These are phyloP conservation scores for Sphagnum contortum DNA, from an alignment of 225 moss, liverwort and hornwort genomes.

Conservation along the genomic window DNA sequence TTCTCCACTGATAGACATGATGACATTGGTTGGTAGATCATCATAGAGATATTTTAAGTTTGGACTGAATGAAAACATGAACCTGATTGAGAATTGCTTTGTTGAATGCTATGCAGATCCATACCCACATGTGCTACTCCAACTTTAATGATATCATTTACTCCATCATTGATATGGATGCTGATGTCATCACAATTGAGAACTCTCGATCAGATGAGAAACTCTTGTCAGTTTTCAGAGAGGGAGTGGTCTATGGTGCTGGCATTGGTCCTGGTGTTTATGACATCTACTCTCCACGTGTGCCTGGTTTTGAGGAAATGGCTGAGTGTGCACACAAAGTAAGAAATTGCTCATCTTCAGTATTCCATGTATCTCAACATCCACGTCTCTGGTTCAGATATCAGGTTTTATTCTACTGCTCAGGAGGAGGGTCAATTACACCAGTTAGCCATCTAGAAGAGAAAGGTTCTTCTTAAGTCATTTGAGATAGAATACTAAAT, in stretches of 20 bases:
- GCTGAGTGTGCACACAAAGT: slow-evolving; percentile 59
- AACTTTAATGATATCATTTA: slow-evolving; percentile 70
- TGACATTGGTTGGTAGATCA: too few species aligned
- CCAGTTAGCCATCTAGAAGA: too few species aligned
- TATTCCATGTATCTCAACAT: too few species aligned
- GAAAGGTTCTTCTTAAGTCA: too few species aligned
- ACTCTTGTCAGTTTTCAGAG: slow-evolving; percentile 78
- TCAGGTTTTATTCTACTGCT: too few species aligned
- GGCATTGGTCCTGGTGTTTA: slow-evolving; percentile 91
- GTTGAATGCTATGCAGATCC: slow-evolving; percentile 21
- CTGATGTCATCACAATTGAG: slow-evolving; percentile 94
- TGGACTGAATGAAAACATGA: too few species aligned
- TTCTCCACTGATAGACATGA: too few species aligned
- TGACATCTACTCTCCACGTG: slow-evolving; percentile 89
- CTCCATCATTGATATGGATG: slow-evolving; percentile 95
- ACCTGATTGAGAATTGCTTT: too few species aligned
- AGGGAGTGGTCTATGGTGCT: slow-evolving; percentile 64
- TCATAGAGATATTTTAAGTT: not conserved
- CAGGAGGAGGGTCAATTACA: too few species aligned
- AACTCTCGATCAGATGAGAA: slow-evolving; percentile 94
- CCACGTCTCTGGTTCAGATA: too few species aligned
- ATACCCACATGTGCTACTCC: slow-evolving; percentile 72
- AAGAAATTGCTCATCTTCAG: not conserved
- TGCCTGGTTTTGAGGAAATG: slow-evolving; percentile 73
- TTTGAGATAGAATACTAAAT: too few species aligned